Evolutionary conservation across 371 early-diverging fungal genomes (phyloP).

Genomic region (Mortierella sp.): DNA sequence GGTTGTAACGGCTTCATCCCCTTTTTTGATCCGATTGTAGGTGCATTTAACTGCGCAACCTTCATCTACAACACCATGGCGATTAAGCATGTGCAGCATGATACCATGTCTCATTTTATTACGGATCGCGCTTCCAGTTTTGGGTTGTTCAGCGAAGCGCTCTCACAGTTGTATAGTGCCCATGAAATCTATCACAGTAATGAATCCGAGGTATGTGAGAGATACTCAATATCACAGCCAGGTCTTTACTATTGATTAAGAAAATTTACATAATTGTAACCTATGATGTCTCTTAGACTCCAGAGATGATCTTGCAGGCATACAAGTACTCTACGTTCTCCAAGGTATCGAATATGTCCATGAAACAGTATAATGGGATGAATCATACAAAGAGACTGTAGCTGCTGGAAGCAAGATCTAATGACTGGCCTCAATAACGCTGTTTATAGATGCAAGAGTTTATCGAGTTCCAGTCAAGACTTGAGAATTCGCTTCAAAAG

Average conservation of each 20-base stretch:
- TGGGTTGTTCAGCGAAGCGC: slow-evolving; percentile 35
- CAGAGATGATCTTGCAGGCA: slow-evolving; percentile 89
- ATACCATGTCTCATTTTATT: slow-evolving; percentile 73
- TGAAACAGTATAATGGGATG: too few species aligned
- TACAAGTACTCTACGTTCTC: slow-evolving; percentile 89
- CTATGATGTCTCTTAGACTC: slow-evolving; percentile 65
- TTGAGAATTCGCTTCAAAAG: slow-evolving; percentile 82
- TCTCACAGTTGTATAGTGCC: slow-evolving; percentile 56
- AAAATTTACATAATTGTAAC: too few species aligned
- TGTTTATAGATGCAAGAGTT: slow-evolving; percentile 81
- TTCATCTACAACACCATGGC: slow-evolving; percentile 81
- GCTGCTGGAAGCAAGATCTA: background rate
- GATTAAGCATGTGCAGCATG: slow-evolving; percentile 91
- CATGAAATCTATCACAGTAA: slow-evolving; percentile 85
- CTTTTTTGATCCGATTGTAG: slow-evolving; percentile 47
- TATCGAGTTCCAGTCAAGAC: slow-evolving; percentile 80
- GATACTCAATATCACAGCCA: too few species aligned
- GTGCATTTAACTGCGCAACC: slow-evolving; percentile 74
- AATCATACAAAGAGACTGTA: background rate
- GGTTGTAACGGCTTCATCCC: background rate
- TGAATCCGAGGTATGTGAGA: slow-evolving; percentile 67
- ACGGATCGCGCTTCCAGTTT: slow-evolving; percentile 38
- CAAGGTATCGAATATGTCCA: slow-evolving; percentile 68
- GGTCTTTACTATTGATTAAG: too few species aligned
- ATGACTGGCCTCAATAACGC: background rate